Percentiles rank a stretch among this genome's conserved stretches.
Evolutionary conservation across 2,329 filamentous ascomycete species (phyloP).

Genomic region (Orbilia quercus): DNA sequence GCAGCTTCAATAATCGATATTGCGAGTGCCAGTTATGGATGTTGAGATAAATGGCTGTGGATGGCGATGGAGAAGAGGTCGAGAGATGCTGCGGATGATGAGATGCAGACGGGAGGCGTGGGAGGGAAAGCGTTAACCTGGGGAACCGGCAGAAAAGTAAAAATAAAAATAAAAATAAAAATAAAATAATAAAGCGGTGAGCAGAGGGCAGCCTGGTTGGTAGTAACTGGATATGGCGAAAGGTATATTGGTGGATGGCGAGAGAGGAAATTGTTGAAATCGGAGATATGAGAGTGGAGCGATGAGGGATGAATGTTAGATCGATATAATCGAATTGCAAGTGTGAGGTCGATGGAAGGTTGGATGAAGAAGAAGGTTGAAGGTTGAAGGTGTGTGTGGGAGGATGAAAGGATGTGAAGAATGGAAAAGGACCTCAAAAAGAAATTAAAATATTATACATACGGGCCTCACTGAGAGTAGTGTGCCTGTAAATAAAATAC

Average conservation of each 20-base stretch:
- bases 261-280: not conserved
- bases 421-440: conserved; percentile 53
- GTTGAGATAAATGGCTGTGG: conserved; percentile 11
- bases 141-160: conserved; percentile 10
- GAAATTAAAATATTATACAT: conserved; percentile 55
- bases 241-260: conserved; percentile 7
- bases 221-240: conserved; percentile 35
- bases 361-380: conserved; percentile 24
- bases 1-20: too few species aligned
- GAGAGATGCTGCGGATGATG: not conserved
- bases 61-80: not conserved
- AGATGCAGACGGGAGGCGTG: conserved; percentile 6
- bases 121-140: conserved; percentile 9
- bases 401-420: conserved; percentile 29
- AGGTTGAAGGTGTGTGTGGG: conserved; percentile 20
- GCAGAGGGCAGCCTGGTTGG: not conserved
- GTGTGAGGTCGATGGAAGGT: not conserved
- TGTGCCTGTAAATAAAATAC: conserved; percentile 27
- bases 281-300: not conserved
- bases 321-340: not conserved
- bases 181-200: not conserved
- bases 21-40: too few species aligned
- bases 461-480: conserved; percentile 29
- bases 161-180: conserved; percentile 1
- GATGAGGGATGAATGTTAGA: not conserved